Evolutionary conservation across 2,329 filamentous ascomycete species (phyloP), one percentile per base, ranked within the genome.

Genomic region (Trichocomaceae sp.): DNA sequence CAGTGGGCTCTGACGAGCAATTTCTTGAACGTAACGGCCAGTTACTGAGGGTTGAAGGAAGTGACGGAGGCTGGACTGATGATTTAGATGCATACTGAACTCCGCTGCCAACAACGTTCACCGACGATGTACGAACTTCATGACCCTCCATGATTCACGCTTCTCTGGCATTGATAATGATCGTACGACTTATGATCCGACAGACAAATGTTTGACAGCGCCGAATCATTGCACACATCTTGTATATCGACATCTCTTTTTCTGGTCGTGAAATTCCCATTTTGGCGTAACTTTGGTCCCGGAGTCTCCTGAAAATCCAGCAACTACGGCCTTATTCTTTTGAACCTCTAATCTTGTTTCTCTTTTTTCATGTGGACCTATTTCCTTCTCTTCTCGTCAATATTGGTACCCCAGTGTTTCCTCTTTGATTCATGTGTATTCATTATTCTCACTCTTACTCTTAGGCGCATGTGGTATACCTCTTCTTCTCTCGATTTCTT

Each of bases 51-150:
- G 72, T 76, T 22, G 73, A 73, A 55, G 77, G 77, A 54, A 79
- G 77, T 54, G 79, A 81, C 53, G 74, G 69, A 37, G 77, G 74
- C 50, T 81, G 79, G 79, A 79, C 77, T 5, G 77, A 80, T 59
- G 78, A 81, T 29, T 64, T 72, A 57, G 73, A 75, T 59, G 62
- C 69, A 22, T 75, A 75, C 57, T 75, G 56, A 60, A 23, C 26
- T 29, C 8, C 15, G 17, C 26, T 29, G 8, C 26, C 19, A 23
- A 31, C 15, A 45, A 33, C n/a, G 29, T 26, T 39, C 46, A 51
- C 44, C 37, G 50, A 56, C 49, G 44, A 52, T 47, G 23, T 45
- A 56, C 48, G 53, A 58, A 54, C 51, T 59, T 57, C 52, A 57
- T 59, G 39, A 51, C 48, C 33, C 29, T 42, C 23, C 15, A 47